Conservation (phyloP, 805 yeast genomes). For the Candida pini region DNA sequence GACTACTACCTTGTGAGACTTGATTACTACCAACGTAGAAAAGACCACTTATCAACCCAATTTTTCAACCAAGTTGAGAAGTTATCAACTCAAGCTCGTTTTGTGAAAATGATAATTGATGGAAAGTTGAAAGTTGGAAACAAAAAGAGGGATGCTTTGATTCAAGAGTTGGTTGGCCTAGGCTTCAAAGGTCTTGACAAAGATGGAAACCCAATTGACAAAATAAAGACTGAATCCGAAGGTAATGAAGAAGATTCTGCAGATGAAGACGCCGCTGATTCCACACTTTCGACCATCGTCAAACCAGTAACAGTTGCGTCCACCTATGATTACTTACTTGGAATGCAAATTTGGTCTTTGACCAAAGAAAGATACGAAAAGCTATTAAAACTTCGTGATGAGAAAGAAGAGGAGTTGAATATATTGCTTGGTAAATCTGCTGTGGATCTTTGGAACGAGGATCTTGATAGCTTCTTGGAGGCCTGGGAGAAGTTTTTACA, state of each 20-base stretch:
- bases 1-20: conserved; percentile 85
- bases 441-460: conserved; percentile 83
- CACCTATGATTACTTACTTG: conserved; percentile 79
- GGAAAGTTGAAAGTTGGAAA: conserved; percentile 65
- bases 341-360: conserved; percentile 91
- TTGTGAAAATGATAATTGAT: conserved; percentile 85
- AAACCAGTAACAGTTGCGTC: conserved; percentile 47
- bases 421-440: conserved; percentile 61
- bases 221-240: conserved; percentile 34
- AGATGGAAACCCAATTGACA: conserved; percentile 56
- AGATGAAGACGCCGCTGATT: conserved; percentile 29
- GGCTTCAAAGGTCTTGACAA: conserved; percentile 77
- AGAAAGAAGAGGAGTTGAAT: conserved; percentile 66
- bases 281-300: conserved; percentile 41
- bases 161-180: conserved; percentile 53
- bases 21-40: conserved; percentile 86
- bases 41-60: conserved; percentile 67
- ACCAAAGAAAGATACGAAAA: conserved; percentile 85
- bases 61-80: conserved; percentile 71
- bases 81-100: conserved; percentile 79
- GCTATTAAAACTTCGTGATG: conserved; percentile 65
- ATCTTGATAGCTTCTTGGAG: conserved; percentile 65
- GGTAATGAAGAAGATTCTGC: conserved; percentile 43
- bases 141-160: conserved; percentile 59
- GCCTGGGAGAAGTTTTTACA: conserved; percentile 65